These are phyloP conservation scores for Tetrahymena thermophila DNA, from an alignment of 73 alveolate species.

Conservation along the genomic window DNA sequence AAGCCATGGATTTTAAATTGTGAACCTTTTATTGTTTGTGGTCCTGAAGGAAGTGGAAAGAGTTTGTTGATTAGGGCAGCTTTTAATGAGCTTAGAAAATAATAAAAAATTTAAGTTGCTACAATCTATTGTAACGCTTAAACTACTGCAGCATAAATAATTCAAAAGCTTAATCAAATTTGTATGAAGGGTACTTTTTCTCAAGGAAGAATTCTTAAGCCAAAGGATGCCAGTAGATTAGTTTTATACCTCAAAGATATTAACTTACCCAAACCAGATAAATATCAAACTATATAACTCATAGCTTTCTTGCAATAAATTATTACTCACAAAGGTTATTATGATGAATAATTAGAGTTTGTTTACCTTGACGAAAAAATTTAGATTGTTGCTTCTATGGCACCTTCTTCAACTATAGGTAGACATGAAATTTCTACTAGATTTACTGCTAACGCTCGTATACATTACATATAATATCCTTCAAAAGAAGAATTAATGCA, in stretches of 20 bases:
- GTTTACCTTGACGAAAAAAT: conserved; percentile 93
- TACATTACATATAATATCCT: conserved; percentile 94
- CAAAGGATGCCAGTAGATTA: conserved; percentile 91
- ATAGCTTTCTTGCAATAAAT: conserved; percentile 97
- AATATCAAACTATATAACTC: conserved; percentile 95
- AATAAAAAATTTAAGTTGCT: conserved; percentile 74
- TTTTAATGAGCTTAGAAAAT: conserved; percentile 66
- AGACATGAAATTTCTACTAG: conserved; percentile 97
- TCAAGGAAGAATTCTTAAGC: conserved; percentile 90
- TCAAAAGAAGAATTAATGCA: conserved; percentile 88
- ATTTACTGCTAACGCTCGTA: conserved; percentile 99
- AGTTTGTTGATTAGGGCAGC: conserved; percentile 88
- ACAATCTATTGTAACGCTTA: conserved; percentile 67
- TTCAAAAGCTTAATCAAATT: conserved; percentile 96
- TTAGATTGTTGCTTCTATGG: conserved; percentile 98
- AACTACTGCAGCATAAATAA: conserved; percentile 68
- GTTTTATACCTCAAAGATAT: conserved; percentile 97
- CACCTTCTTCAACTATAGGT: conserved; percentile 98
- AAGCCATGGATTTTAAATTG: conserved; percentile 89
- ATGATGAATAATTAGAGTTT: conserved; percentile 98
- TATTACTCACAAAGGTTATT: conserved; percentile 98
- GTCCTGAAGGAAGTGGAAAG: conserved; percentile 99
- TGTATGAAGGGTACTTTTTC: conserved; percentile 88
- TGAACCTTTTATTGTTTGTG: conserved; percentile 97
- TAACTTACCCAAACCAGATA: conserved; percentile 99